phyloP scores from a whole-genome alignment of 352 stramenopile genomes.

The Phytophthora sp. region DNA sequence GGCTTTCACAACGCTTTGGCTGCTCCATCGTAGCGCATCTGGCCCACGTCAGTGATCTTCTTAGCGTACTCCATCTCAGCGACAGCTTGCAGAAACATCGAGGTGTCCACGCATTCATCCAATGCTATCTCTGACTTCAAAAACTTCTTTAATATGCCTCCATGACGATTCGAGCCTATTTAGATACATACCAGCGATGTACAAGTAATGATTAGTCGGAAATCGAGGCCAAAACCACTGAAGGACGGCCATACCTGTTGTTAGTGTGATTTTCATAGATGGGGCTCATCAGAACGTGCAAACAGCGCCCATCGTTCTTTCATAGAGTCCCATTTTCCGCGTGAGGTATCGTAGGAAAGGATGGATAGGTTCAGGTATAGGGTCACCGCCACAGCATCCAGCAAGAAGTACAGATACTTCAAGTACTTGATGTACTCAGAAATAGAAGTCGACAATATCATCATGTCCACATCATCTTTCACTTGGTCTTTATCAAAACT shows the following conservation, averaged over 20 bases:
- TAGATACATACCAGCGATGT: neutral
- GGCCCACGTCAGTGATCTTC: neutral
- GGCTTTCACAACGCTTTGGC: neutral
- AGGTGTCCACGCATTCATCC: neutral
- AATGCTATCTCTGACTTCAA: neutral
- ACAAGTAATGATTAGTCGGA: neutral
- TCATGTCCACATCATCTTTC: neutral
- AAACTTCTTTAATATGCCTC: neutral
- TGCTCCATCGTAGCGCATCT: neutral
- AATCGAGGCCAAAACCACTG: no score
- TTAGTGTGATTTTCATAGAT: neutral
- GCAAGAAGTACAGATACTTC: neutral
- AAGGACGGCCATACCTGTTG: neutral
- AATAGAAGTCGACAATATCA: neutral
- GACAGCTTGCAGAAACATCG: neutral
- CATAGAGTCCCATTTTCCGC: constrained; percentile 13
- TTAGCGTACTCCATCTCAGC: neutral
- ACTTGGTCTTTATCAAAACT: neutral
- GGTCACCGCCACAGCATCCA: neutral
- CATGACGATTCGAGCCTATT: neutral
- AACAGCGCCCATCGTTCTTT: constrained; percentile 8
- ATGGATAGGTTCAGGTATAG: neutral
- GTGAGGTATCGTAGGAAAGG: constrained; percentile 15
- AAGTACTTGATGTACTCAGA: neutral
- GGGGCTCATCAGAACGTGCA: neutral